These are phyloP conservation scores for Vitis hybrid DNA, from an alignment of 177 flowering plant species.

Conservation along the genomic window DNA sequence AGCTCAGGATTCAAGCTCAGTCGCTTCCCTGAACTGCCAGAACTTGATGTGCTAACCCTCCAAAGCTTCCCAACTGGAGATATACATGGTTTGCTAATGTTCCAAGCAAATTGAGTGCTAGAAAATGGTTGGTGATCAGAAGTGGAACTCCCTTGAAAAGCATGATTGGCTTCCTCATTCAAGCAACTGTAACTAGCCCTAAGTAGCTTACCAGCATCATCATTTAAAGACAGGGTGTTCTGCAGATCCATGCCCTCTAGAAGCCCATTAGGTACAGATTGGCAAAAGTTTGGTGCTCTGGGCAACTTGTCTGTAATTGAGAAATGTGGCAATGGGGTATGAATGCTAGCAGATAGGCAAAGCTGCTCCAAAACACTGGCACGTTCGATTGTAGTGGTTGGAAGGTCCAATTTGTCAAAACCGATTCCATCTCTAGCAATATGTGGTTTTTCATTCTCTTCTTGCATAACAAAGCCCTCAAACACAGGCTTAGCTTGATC, in stretches of 20 bases:
- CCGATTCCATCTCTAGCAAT: constrained; percentile 22
- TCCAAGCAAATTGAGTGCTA: constrained; percentile 29
- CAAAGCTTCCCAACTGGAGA: constrained; percentile 64
- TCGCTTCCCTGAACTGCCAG: constrained; percentile 52
- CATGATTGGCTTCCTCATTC: constrained; percentile 17
- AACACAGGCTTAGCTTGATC: constrained; percentile 53
- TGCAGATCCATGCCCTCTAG: constrained; percentile 42
- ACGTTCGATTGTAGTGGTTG: constrained; percentile 34
- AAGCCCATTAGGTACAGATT: constrained; percentile 67
- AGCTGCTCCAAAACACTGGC: constrained; percentile 52
- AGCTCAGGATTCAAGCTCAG: constrained; percentile 58
- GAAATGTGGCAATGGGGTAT: constrained; percentile 47
- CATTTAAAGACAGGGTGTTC: constrained; percentile 15
- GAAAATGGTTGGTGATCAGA: constrained; percentile 42
- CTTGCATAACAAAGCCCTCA: constrained; percentile 57
- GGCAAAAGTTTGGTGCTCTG: constrained; percentile 29
- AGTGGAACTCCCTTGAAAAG: constrained; percentile 27
- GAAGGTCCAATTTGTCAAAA: constrained; percentile 36
- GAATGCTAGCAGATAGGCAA: constrained; percentile 50
- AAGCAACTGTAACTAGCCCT: constrained; percentile 16
- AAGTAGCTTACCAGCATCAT: constrained; percentile 24
- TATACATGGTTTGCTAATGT: constrained; percentile 31
- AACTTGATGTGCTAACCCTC: constrained; percentile 40
- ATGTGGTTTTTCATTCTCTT: constrained; percentile 22
- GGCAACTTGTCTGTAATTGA: constrained; percentile 34